Evolutionary conservation across 2,329 filamentous ascomycete species (phyloP), one percentile per base, ranked within the genome.

Genomic region (Chrysoporthe austroafricana): DNA sequence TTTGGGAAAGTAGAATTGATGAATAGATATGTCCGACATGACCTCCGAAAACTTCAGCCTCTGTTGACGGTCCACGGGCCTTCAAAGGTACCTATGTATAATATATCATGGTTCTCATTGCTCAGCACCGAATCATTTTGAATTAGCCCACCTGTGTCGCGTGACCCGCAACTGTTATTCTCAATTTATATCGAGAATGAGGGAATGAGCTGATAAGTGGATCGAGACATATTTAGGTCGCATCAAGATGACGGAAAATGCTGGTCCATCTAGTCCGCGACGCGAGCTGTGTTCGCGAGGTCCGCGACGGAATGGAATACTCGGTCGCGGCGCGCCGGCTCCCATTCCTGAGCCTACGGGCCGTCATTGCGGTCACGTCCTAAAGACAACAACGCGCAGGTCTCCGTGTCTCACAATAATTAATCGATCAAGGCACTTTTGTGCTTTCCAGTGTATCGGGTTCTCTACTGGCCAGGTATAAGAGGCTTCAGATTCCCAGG

Each of bases 321-420:
- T 16, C 48, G 61, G 46, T 48, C 6, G 16, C 36, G n/a, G 32
- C 61, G 61, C 61, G 61, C 50, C 36, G 3, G 18, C 11, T 4
- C 16, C 16, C 61, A 63, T 63, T 63, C 61, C 61, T 63, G n/a
- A n/a, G n/a, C 48, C 32, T 52, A 4, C 18, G 13, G 4, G 8
- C 39, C 32, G 46, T 36, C 46, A 21, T 60, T 21, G 13, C 44
- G 39, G 18, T 43, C n/a, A 16, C 61, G 61, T 26, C 42, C n/a
- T 26, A 43, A 36, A 54, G 42, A 26, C 16, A 54, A 3, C n/a
- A 26, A 14, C 32, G 13, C 13, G 26, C 32, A 26, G 26, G 34
- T 52, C 18, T 52, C 46, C n/a, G 6, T 7, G n/a, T 43, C 39
- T 32, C 4, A 42, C 5, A 44, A 16, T 60, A 36, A 60, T 26